Base-by-base conservation (phyloP, 1,284 basidiomycete species). In the Hymenochaete sp. region DNA sequence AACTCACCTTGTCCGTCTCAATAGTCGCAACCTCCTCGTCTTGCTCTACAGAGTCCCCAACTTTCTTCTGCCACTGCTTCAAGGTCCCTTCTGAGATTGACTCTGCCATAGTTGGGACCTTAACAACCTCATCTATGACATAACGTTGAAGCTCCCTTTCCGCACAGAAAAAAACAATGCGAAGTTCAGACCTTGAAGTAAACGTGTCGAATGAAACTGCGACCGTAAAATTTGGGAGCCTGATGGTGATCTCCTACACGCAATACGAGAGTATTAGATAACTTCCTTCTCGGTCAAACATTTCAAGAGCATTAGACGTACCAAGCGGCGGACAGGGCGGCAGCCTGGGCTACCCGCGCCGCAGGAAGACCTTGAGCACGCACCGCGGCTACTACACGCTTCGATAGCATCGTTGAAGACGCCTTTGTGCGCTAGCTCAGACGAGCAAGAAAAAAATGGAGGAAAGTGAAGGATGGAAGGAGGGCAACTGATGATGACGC, bases 71-170 rank as follows among this genome's bases (percentile, higher is more conserved):
- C 92, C 93, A 98, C 51, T 90, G 76, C 69, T 93, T 97, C 52
- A 98, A 73, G 4, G 95, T 98, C 44, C 95, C 95, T 67, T 98
- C 95, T 13, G 91, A 91, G 67, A 98, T 96, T 55, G 93, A 97
- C 66, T 98, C 95, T 44, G 95, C 93, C 93, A 98, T 97, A 66
- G 93, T 87, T 21, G 95, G 95, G 39, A 98, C 95, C 72, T 98
- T 93, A 59, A 98, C 79, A 48, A 86, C 88, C 67, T 93, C 85
- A 48, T 78, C 84, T 86, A 52, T 22, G 37, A 49, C 31, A 5
- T 16, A 8, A 10, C n/a, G 35, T 43, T 7, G 45, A 47, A 38
- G 47, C 25, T 29, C 37, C 48, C 22, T 29, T 39, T 31, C 48
- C 27, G 44, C n/a, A 31, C 43, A 22, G 38, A 19, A 31, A 8